phyloP scores from a whole-genome alignment of 306 rosid species.

The Castanea crenata region DNA sequence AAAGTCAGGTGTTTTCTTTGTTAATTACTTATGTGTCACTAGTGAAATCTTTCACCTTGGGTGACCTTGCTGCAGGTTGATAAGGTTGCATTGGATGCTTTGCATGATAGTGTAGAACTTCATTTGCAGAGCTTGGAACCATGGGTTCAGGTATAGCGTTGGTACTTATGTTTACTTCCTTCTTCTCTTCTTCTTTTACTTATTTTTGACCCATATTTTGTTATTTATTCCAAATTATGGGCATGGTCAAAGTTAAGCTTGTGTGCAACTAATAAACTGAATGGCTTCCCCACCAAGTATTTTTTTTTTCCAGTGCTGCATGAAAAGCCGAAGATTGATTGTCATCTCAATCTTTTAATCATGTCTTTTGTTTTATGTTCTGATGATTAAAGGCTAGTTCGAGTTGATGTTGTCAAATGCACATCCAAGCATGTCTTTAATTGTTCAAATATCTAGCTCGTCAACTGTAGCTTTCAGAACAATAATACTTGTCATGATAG shows the following conservation, averaged over 20 bases:
- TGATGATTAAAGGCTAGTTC: background rate
- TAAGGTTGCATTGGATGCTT: conserved; percentile 81
- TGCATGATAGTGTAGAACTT: conserved; percentile 88
- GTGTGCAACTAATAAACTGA: too few relatives aligned
- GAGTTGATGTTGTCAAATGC: background rate
- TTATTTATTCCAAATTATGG: too few relatives aligned
- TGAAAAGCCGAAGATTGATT: background rate
- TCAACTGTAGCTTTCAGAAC: background rate
- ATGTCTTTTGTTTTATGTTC: background rate
- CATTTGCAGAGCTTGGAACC: conserved; percentile 91
- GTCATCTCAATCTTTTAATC: background rate
- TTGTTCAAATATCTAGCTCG: background rate
- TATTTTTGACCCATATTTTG: background rate
- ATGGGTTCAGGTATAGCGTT: conserved; percentile 81
- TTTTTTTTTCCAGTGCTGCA: too few relatives aligned
- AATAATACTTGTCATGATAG: background rate
- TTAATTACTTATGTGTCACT: conserved; percentile 14
- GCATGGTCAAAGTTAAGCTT: too few relatives aligned
- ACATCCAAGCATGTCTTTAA: background rate
- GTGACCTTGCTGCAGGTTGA: conserved; percentile 70
- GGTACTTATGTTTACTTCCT: conserved; percentile 14
- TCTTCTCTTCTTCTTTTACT: conserved; percentile 13
- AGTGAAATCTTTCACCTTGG: conserved; percentile 22
- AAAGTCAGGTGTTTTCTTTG: conserved; percentile 26
- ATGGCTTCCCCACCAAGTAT: too few relatives aligned